Conservation (phyloP, 139 green algal genomes). For the Micromonas pusilla region DNA sequence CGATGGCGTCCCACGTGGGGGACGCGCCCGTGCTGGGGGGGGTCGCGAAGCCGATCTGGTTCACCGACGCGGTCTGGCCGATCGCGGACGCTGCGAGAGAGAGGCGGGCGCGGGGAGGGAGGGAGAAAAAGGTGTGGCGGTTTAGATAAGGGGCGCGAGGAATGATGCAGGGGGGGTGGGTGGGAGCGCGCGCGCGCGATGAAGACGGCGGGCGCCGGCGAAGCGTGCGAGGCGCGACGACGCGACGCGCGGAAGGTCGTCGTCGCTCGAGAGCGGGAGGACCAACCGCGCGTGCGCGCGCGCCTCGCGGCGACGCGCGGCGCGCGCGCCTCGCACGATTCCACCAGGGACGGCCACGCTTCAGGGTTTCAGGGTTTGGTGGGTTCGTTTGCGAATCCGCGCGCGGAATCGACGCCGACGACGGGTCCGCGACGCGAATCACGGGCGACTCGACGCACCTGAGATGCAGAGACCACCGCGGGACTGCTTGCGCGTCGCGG, state of each 20-base stretch:
- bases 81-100: neutral
- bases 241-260: neutral
- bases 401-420: neutral
- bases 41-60: conserved; percentile 21
- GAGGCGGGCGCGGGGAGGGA: neutral
- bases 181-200: no score
- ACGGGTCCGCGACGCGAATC: neutral
- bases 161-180: no score
- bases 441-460: neutral
- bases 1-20: conserved; percentile 57
- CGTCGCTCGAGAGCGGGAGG: conserved; percentile 40
- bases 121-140: neutral
- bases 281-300: neutral
- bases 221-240: neutral
- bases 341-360: neutral
- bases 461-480: neutral
- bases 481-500: neutral
- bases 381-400: neutral
- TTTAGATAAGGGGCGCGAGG: neutral
- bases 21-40: conserved; percentile 6
- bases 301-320: neutral
- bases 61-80: neutral
- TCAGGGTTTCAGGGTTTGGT: neutral
- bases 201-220: no score
- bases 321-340: neutral